A percentile compares a stretch with the other conserved stretches of the same genome.
phyloP scores from a whole-genome alignment of 805 yeast species.

The Candida railenensis region DNA sequence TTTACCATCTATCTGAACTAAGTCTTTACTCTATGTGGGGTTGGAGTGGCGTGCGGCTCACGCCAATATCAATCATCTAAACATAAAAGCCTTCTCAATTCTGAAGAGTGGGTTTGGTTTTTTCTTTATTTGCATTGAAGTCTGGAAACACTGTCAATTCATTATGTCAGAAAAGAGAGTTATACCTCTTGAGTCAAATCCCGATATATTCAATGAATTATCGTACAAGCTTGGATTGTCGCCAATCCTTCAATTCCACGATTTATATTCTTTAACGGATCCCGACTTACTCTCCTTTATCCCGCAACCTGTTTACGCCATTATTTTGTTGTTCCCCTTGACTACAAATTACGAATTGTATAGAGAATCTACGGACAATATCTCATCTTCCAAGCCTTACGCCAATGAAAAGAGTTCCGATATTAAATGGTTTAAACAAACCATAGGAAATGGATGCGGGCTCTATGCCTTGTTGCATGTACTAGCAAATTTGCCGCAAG shows the following conservation, averaged over 20 bases:
- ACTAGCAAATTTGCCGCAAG: conserved; percentile 45
- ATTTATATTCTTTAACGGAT: conserved; percentile 82
- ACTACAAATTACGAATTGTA: conserved; percentile 58
- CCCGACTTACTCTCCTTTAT: conserved; percentile 75
- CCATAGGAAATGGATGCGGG: conserved; percentile 89
- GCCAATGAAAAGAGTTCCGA: conserved; percentile 27
- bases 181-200: conserved; percentile 89
- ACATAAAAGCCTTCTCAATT: no score
- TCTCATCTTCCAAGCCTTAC: conserved; percentile 6
- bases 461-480: conserved; percentile 80
- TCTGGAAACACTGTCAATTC: background rate
- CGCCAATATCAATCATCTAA: no score
- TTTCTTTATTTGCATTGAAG: no score
- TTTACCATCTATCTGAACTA: no score
- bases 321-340: conserved; percentile 82
- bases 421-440: conserved; percentile 80
- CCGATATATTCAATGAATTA: conserved; percentile 72
- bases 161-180: conserved; percentile 33
- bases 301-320: conserved; percentile 76
- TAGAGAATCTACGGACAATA: conserved; percentile 21
- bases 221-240: conserved; percentile 68
- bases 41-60: background rate
- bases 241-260: conserved; percentile 62
- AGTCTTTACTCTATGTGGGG: no score
- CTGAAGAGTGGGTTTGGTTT: no score